Percentiles rank a stretch among this genome's conserved stretches.
Conservation (phyloP, 257 asterid genomes). For the Pogostemon cablin region DNA sequence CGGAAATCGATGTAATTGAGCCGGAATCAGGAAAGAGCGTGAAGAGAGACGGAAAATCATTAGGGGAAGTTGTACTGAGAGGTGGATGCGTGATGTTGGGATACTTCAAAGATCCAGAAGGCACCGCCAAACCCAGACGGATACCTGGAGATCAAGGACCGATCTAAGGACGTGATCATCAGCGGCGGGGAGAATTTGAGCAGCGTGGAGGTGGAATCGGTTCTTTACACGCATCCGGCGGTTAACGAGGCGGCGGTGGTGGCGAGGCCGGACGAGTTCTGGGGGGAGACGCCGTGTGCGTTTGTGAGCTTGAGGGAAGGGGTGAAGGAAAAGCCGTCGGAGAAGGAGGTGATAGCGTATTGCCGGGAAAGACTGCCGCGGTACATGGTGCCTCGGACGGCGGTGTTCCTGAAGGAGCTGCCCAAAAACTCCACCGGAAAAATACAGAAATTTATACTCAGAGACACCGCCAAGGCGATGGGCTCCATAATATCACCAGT, state of each 20-base stretch:
- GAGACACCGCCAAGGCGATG: constrained; percentile 58
- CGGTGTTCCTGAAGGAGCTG: constrained; percentile 60
- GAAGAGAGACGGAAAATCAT: constrained; percentile 44
- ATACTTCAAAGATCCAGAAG: constrained; percentile 59
- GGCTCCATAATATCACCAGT: no score
- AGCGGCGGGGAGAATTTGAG: constrained; percentile 82
- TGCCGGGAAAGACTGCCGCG: constrained; percentile 59
- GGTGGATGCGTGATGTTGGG: constrained; percentile 66
- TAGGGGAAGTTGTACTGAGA: constrained; percentile 61
- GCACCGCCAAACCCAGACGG: constrained; percentile 62
- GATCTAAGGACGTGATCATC: constrained; percentile 79
- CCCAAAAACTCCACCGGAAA: constrained; percentile 86
- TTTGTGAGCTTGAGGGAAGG: constrained; percentile 62
- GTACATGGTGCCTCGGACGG: constrained; percentile 70
- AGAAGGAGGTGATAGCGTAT: constrained; percentile 53
- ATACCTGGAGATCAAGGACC: constrained; percentile 67
- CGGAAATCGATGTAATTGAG: constrained; percentile 54
- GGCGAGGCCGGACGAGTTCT: constrained; percentile 70
- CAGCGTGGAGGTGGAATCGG: constrained; percentile 82
- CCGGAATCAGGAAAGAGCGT: constrained; percentile 54
- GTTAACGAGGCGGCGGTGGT: constrained; percentile 85
- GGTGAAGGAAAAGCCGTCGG: constrained; percentile 40
- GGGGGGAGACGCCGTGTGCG: constrained; percentile 90
- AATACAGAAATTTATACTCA: constrained; percentile 62
- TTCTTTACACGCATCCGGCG: constrained; percentile 60